phyloP scores from a whole-genome alignment of 495 filamentous ascomycete species.

The Aspergillus sclerotiicarbonarius region DNA sequence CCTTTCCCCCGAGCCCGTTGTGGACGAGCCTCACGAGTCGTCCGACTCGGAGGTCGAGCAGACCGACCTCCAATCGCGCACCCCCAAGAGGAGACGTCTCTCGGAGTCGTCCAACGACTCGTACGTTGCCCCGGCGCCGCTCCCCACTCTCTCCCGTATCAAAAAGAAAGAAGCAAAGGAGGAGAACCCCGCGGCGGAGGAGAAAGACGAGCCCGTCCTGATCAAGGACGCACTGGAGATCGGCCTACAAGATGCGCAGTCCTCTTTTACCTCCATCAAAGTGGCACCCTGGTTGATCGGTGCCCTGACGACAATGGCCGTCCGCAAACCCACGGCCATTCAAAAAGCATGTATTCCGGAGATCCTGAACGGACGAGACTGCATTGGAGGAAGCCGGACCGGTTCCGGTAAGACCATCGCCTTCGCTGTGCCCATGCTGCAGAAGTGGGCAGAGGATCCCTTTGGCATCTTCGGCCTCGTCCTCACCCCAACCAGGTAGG shows the following conservation, averaged over 20 bases:
- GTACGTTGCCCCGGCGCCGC: conserved; percentile 36
- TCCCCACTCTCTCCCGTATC: conserved; percentile 45
- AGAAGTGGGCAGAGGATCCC: conserved; percentile 90
- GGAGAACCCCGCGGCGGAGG: conserved; percentile 19
- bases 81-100: conserved; percentile 43
- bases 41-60: conserved; percentile 12
- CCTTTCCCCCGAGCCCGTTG: conserved; percentile 21
- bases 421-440: conserved; percentile 89
- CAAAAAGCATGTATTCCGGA: conserved; percentile 88
- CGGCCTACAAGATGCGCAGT: conserved; percentile 41
- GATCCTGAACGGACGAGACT: conserved; percentile 86
- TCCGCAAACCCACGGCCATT: conserved; percentile 85
- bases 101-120: conserved; percentile 42
- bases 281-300: conserved; percentile 88
- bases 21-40: conserved; percentile 24
- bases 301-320: conserved; percentile 81
- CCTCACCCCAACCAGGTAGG: conserved; percentile 80
- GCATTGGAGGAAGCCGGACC: conserved; percentile 89
- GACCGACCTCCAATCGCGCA: conserved; percentile 13
- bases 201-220: conserved; percentile 37
- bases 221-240: conserved; percentile 46
- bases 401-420: conserved; percentile 99
- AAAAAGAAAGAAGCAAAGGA: conserved; percentile 39
- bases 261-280: conserved; percentile 70
- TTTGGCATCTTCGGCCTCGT: conserved; percentile 86